Conservation (phyloP, 306 rosid species). For the Pyrus betulifolia region DNA sequence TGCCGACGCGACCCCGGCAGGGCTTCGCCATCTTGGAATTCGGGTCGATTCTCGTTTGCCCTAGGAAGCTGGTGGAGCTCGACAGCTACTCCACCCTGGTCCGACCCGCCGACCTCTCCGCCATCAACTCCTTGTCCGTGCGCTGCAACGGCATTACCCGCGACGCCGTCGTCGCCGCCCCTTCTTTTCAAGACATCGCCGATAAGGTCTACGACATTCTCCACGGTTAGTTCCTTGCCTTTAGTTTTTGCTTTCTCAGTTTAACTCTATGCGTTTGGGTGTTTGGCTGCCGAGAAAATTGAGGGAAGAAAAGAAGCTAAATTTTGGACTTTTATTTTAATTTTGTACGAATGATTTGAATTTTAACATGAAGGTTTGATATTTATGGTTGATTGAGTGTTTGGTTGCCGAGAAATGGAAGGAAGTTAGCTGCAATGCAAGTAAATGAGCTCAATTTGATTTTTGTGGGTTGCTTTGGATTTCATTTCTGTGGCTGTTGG, state of each 20-base stretch:
- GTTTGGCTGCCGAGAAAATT: not conserved
- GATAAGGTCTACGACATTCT: conserved; percentile 61
- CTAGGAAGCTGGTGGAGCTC: conserved; percentile 73
- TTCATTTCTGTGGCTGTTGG: not conserved
- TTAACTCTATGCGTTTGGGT: not conserved
- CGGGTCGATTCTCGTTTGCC: conserved; percentile 87
- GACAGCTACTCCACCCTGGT: conserved; percentile 57
- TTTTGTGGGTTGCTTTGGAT: not conserved
- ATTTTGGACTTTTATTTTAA: not conserved
- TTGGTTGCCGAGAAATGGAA: not conserved
- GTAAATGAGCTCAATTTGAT: not conserved
- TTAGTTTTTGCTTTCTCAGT: not conserved
- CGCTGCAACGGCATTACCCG: conserved; percentile 80
- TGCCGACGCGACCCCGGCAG: conserved; percentile 61
- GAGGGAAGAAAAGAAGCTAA: not conserved
- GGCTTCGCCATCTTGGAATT: conserved; percentile 59
- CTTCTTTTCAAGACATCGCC: conserved; percentile 61
- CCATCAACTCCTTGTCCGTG: conserved; percentile 53
- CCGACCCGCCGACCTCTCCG: conserved; percentile 55
- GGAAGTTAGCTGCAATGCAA: not conserved
- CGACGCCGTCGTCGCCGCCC: conserved; percentile 54
- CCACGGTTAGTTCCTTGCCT: conserved; percentile 45
- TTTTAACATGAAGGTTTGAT: not conserved
- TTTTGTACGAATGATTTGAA: not conserved
- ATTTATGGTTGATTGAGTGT: not conserved